Conservation (phyloP, 176 grass and related monocot genomes). For the Eragrostis nindensis region DNA sequence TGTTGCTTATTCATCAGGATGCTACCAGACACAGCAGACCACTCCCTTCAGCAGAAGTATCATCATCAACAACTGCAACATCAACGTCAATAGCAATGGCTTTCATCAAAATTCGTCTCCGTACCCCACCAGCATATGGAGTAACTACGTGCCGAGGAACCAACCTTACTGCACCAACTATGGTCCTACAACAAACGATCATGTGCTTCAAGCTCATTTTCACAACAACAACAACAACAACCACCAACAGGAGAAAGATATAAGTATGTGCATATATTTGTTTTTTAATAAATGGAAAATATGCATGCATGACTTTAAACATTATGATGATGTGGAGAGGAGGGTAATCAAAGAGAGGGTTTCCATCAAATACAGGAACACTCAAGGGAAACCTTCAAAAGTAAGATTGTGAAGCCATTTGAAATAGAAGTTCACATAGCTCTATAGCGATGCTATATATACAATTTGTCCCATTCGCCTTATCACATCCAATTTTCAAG, state of each 20-base stretch:
- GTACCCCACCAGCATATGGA: slow-evolving; percentile 23
- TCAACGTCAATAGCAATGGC: slow-evolving; percentile 18
- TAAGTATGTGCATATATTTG: slow-evolving; percentile 38
- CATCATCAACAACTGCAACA: neutral
- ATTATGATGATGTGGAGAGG: neutral
- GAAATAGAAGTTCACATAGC: neutral
- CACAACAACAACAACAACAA: slow-evolving; percentile 23
- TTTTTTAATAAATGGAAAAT: neutral
- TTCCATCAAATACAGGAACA: neutral
- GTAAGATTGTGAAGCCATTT: neutral
- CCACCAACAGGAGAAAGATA: slow-evolving; percentile 11
- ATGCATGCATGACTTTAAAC: neutral
- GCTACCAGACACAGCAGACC: neutral
- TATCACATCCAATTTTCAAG: neutral
- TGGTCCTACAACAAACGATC: neutral
- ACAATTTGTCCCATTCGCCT: neutral
- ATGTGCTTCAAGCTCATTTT: slow-evolving; percentile 25
- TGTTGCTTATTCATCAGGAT: too few species aligned
- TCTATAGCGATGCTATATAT: neutral
- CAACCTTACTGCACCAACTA: neutral
- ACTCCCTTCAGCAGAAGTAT: neutral
- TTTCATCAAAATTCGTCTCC: slow-evolving; percentile 40
- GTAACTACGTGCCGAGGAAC: slow-evolving; percentile 36
- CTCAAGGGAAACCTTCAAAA: too few species aligned
- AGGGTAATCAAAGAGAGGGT: neutral